These are phyloP conservation scores for Iris macrosiphon DNA, from an alignment of 106 monocot species.

Conservation along the genomic window DNA sequence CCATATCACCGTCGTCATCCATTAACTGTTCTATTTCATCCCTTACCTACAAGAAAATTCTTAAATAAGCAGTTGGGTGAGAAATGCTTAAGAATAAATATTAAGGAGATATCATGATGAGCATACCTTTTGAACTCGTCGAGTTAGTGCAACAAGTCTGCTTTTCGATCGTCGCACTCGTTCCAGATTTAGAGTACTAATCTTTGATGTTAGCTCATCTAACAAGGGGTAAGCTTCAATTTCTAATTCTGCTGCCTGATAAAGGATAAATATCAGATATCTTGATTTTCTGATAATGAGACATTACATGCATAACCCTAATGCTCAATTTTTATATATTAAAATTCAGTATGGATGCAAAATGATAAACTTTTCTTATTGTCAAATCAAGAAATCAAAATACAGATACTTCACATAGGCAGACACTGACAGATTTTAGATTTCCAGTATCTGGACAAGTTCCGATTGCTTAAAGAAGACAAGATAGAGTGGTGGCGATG, in stretches of 20 bases:
- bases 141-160: conserved; percentile 78
- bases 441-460: no score
- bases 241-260: conserved; percentile 74
- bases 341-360: no score
- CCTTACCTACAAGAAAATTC: conserved; percentile 48
- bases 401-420: no score
- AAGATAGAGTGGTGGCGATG: no score
- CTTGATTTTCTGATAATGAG: background rate
- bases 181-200: conserved; percentile 83
- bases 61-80: background rate
- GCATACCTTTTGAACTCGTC: conserved; percentile 84
- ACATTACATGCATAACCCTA: no score
- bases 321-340: no score
- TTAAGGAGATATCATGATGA: background rate
- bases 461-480: no score
- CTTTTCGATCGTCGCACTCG: conserved; percentile 82
- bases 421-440: no score
- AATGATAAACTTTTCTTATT: no score
- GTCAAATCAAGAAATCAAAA: no score
- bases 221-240: conserved; percentile 85
- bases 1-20: conserved; percentile 94
- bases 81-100: background rate
- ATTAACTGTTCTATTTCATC: conserved; percentile 96
- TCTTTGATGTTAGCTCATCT: conserved; percentile 85
- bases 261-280: background rate